phyloP scores from a whole-genome alignment of 352 stramenopile genomes.

The Peronospora farinosa region DNA sequence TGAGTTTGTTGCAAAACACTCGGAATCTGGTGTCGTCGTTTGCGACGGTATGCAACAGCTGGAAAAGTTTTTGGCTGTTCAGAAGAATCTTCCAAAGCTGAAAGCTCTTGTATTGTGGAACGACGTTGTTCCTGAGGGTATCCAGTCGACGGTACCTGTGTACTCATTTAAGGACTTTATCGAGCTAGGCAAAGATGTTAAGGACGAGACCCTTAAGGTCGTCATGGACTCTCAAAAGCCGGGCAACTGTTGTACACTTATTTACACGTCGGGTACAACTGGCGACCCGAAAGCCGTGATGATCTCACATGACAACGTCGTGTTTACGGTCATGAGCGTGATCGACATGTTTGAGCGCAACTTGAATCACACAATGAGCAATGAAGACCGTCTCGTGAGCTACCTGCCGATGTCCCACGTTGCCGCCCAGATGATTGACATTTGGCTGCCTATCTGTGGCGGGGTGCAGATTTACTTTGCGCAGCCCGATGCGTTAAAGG shows the following conservation, averaged over 20 bases:
- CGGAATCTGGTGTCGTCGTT: conserved; percentile 87
- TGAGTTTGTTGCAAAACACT: conserved; percentile 92
- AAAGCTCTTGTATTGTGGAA: conserved; percentile 94
- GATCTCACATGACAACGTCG: conserved; percentile 94
- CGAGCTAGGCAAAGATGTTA: conserved; percentile 57
- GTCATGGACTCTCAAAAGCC: conserved; percentile 77
- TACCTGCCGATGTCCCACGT: conserved; percentile 89
- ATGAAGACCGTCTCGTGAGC: conserved; percentile 70
- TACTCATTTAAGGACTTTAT: conserved; percentile 82
- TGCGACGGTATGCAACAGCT: conserved; percentile 90
- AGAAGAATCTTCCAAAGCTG: conserved; percentile 81
- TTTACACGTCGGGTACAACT: conserved; percentile 94
- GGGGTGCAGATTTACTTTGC: conserved; percentile 83
- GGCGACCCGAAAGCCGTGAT: conserved; percentile 94
- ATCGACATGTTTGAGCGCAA: conserved; percentile 54
- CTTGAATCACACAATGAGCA: conserved; percentile 51
- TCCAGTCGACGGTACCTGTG: conserved; percentile 60
- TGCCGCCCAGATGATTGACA: conserved; percentile 84
- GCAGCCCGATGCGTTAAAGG: conserved; percentile 87
- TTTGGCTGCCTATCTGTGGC: conserved; percentile 61
- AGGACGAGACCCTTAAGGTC: conserved; percentile 56
- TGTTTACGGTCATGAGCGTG: conserved; percentile 73
- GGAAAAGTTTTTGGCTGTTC: conserved; percentile 89
- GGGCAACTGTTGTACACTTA: conserved; percentile 85
- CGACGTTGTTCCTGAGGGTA: conserved; percentile 57